These are phyloP conservation scores for Neonectria coccinea DNA, from an alignment of 2,329 filamentous ascomycete genomes.

Conservation along the genomic window DNA sequence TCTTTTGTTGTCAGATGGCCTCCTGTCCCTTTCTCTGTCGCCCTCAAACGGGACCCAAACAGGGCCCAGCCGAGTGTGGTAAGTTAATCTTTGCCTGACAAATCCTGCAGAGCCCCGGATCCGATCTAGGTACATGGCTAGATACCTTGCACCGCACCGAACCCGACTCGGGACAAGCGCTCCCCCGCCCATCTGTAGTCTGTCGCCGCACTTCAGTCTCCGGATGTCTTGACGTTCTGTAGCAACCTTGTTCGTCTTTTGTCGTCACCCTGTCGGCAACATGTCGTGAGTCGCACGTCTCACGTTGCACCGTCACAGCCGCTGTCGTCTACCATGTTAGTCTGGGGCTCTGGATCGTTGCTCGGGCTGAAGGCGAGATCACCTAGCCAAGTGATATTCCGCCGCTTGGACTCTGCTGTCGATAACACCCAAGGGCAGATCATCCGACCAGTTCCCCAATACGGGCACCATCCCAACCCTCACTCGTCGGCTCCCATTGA, in stretches of 20 bases:
- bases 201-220: constrained; percentile 1
- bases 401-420: constrained; percentile 11
- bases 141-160: constrained; percentile 35
- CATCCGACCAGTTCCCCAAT: constrained; percentile 30
- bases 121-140: constrained; percentile 39
- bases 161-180: constrained; percentile 25
- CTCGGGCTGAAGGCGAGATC: constrained; percentile 29
- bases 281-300: constrained; percentile 3
- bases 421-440: constrained; percentile 29
- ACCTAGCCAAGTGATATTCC: constrained; percentile 4
- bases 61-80: constrained; percentile 21
- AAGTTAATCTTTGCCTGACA: constrained; percentile 29
- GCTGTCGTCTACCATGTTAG: background rate
- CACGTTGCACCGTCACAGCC: background rate
- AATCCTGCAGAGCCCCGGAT: constrained; percentile 44
- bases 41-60: background rate
- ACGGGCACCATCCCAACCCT: constrained; percentile 21
- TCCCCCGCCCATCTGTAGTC: background rate
- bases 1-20: constrained; percentile 5
- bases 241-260: background rate
- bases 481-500: constrained; percentile 13
- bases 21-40: background rate
- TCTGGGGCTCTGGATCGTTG: constrained; percentile 15
- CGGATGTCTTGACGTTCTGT: background rate
- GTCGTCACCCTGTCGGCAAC: constrained; percentile 19